Evolutionary conservation across 1,139 yeast species (phyloP).

Genomic region (Suzukiozyma palmioleophila): DNA sequence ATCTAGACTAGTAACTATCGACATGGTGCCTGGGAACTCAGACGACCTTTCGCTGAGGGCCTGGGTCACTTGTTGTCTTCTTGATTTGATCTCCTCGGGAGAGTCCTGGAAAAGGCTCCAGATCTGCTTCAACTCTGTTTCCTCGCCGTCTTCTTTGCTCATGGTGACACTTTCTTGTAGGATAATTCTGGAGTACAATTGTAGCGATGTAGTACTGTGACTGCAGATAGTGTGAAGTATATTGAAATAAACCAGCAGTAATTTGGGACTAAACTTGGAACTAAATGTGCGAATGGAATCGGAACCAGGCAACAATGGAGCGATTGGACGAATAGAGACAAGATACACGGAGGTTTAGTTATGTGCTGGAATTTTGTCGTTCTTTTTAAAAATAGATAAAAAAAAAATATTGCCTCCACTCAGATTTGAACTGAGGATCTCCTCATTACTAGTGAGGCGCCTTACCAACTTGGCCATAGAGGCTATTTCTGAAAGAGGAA

Average conservation of each 20-base stretch:
- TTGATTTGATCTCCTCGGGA: conserved; percentile 29
- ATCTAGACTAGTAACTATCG: conserved; percentile 72
- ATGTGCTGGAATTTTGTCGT: no score
- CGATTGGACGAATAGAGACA: no score
- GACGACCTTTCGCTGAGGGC: conserved; percentile 23
- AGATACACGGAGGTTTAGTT: no score
- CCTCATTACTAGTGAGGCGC: conserved; percentile 2
- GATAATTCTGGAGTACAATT: no score
- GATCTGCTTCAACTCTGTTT: conserved; percentile 27
- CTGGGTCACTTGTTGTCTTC: conserved; percentile 26
- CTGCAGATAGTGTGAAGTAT: no score
- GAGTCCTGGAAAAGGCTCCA: conserved; percentile 34
- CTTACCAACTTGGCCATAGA: conserved; percentile 2
- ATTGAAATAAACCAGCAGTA: no score
- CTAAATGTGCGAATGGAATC: no score
- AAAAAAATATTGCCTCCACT: conserved; percentile 1
- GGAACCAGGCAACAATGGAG: no score
- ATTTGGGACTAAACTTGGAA: no score
- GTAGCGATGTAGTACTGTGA: no score
- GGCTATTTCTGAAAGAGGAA: neutral
- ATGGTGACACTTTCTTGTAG: neutral
- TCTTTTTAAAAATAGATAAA: no score
- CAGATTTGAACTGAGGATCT: conserved; percentile 2
- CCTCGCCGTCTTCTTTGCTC: conserved; percentile 6
- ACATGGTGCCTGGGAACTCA: conserved; percentile 34